Conservation (phyloP, 2,329 filamentous ascomycete species). For the Fusarium euwallaceae region DNA sequence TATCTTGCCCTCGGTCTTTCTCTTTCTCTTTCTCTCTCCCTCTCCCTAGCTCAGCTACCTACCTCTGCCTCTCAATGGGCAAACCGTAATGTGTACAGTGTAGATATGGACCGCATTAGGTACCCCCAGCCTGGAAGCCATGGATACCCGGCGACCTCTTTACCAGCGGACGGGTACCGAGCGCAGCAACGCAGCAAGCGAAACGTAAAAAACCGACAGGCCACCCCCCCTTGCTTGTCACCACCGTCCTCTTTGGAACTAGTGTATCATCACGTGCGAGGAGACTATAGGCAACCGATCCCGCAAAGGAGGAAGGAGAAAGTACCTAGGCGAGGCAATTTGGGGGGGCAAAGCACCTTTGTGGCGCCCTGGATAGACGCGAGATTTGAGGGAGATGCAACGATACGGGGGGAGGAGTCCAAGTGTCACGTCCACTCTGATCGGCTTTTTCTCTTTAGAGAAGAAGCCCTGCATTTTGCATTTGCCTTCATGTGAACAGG, state of each 20-base stretch:
- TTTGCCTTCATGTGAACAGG: background rate
- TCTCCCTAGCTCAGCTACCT: background rate
- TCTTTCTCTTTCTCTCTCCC: background rate
- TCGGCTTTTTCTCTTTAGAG: background rate
- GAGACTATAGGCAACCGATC: slow-evolving; percentile 25
- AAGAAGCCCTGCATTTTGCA: background rate
- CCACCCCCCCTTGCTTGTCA: slow-evolving; percentile 20
- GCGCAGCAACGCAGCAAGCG: slow-evolving; percentile 22
- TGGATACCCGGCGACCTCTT: slow-evolving; percentile 22
- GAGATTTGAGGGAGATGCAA: slow-evolving; percentile 22
- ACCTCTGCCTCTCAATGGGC: background rate
- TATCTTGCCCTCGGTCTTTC: background rate
- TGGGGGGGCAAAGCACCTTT: slow-evolving; percentile 16
- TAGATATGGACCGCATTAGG: background rate
- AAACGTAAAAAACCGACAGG: slow-evolving; percentile 38
- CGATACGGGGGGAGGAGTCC: background rate
- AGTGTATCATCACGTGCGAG: slow-evolving; percentile 39
- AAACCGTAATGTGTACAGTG: slow-evolving; percentile 16
- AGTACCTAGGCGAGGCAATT: slow-evolving; percentile 19
- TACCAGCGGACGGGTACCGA: slow-evolving; percentile 37
- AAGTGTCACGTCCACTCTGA: background rate
- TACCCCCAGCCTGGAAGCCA: background rate
- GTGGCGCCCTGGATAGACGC: slow-evolving; percentile 37
- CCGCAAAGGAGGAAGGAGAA: slow-evolving; percentile 35
- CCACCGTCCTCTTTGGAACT: slow-evolving; percentile 14